Base-by-base conservation (phyloP, 495 filamentous ascomycete species). In the Pyrenopolyporus hunteri region DNA sequence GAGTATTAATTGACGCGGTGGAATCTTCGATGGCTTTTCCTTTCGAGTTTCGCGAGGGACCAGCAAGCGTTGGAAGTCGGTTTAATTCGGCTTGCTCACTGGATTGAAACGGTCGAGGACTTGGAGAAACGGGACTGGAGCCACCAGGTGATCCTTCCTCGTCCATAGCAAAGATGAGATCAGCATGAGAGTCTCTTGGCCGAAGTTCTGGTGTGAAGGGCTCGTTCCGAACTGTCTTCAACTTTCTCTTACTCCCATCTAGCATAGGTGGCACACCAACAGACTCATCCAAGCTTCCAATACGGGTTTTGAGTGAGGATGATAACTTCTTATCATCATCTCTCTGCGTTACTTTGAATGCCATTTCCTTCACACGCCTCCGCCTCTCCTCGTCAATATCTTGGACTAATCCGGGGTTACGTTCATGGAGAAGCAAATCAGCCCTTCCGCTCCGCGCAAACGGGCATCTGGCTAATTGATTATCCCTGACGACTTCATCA, bases 151-250 rank as follows among this genome's bases (percentile, higher is more conserved):
- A 57, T 4, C 70, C 78, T 33, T 91, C 92, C n/a, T 93, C 91
- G 53, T 96, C 93, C 91, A 96, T 96, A 57, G 92, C 87, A 67
- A 96, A 97, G 78, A 97, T 94, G 31, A 97, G 78, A 59, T 97
- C 92, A n/a, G 77, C 75, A 1, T 78, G 73, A 0, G 88, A 91
- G 16, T 78, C 80, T 57, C 83, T 89, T 0, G 85, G 77, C 51
- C 81, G 82, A n/a, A 93, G 76, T 28, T 80, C 71, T 2, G 89
- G 88, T 49, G 83, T 83, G 52, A 80, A 76, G 1, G 76, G 73
- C 44, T 77, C 74, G 43, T 78, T 80, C 14, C 70, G 68, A 44
- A 78, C 78, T 36, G 64, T 71, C 35, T 81, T 80, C 4, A 80
- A 70, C 57, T 73, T 80, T 32, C 72, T 69, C 58, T 80, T 81